Evolutionary conservation across 1,139 yeast species (phyloP), one percentile per base, ranked within the genome.

Genomic region (Pichia sp.): DNA sequence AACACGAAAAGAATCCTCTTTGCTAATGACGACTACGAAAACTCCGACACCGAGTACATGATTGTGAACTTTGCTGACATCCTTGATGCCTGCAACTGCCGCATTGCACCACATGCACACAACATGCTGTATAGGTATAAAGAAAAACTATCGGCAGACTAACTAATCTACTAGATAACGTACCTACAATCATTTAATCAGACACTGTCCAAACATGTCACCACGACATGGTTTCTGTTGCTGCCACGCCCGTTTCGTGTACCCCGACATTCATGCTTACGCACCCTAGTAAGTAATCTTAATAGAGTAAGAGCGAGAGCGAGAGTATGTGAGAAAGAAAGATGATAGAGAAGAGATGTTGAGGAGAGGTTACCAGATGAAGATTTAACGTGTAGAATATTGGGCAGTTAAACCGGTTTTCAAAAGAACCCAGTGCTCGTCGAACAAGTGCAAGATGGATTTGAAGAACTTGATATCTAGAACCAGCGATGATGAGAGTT

Each of bases 391-490:
- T 15, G 13, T 5, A 15, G 15, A 15, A 36, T 11, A 36, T 11
- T 15, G n/a, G 15, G 40, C 7, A 5, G 6, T 4, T 36, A 15
- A 8, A 13, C 23, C 3, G 3, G 23, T 19, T 19, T 19, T 19
- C 23, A 19, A 19, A 19, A 31, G 34, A 31, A 31, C 34, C 8
- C 4, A 31, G 34, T 16, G 26, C 5, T n/a, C 2, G 6, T 42
- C 10, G 5, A 2, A 11, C 2, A 15, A 7, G 11, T n/a, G n/a
- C 10, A 30, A n/a, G 7, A 66, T 66, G 69, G 69, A 66, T 55
- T 57, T 66, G 47, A 60, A 61, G 44, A 65, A 63, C 32, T 54
- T 66, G 30, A 65, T 66, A 34, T 62, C 67, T n/a, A 53, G 58
- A 32, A 61, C 60, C 26, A 65, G 61, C 38, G 62, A 59, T 48